Evolutionary conservation across 768 basidiomycete species (phyloP).

Genomic region (Coprinopsis sp.): DNA sequence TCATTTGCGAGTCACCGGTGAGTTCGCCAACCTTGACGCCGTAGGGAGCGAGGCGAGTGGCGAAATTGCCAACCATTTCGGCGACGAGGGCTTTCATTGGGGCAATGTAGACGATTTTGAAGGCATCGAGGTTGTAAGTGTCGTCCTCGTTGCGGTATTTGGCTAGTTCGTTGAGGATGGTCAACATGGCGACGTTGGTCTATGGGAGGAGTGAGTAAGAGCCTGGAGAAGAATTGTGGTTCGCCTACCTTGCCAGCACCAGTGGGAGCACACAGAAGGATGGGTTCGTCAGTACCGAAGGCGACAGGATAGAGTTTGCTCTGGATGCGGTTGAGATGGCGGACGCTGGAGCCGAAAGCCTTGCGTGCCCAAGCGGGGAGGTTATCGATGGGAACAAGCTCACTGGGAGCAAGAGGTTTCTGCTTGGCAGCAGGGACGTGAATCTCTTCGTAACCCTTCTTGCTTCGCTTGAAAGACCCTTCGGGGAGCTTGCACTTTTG

Average conservation of each 20-base stretch:
- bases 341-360: constrained; percentile 67
- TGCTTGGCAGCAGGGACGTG: constrained; percentile 93
- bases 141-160: constrained; percentile 85
- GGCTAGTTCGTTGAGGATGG: constrained; percentile 84
- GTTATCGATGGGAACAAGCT: constrained; percentile 64
- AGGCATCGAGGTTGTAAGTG: constrained; percentile 75
- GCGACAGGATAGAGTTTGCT: constrained; percentile 90
- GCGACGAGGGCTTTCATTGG: constrained; percentile 99
- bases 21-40: constrained; percentile 91
- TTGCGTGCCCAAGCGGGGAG: constrained; percentile 84
- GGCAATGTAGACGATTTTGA: constrained; percentile 97
- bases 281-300: constrained; percentile 91
- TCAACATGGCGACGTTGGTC: constrained; percentile 98
- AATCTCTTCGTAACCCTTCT: constrained; percentile 97
- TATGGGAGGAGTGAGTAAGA: constrained; percentile 27
- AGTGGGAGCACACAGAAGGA: constrained; percentile 95
- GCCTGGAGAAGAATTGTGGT: neutral
- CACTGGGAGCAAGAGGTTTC: constrained; percentile 55
- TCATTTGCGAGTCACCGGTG: constrained; percentile 97
- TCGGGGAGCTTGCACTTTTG: constrained; percentile 98
- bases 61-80: constrained; percentile 97
- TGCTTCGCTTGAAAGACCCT: constrained; percentile 93
- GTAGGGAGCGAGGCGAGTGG: constrained; percentile 58
- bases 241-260: constrained; percentile 93
- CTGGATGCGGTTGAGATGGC: constrained; percentile 84